A percentile compares a stretch with the other conserved stretches of the same genome.
phyloP scores from a whole-genome alignment of 257 asterid species.

The Rauvolfia tetraphylla region DNA sequence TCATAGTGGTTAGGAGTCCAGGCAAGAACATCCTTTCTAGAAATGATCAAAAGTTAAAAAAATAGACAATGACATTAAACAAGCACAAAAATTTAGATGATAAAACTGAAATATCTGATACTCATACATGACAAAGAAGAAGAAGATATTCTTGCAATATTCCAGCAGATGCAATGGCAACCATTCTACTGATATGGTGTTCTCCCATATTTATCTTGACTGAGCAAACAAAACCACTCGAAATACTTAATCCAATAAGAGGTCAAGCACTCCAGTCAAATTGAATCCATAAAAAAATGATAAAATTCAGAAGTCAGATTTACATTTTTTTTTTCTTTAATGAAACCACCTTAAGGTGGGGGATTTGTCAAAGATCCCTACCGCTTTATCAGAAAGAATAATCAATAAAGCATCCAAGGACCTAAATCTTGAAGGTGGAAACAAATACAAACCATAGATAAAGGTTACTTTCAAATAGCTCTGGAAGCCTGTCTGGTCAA shows the following conservation, averaged over 20 bases:
- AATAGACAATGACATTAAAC: not conserved
- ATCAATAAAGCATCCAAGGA: too few relatives aligned
- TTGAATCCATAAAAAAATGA: not conserved
- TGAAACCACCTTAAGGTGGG: too few relatives aligned
- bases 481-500: too few relatives aligned
- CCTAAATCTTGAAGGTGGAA: too few relatives aligned
- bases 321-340: too few relatives aligned
- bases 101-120: not conserved
- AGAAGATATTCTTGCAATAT: not conserved
- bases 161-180: not conserved
- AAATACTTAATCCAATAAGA: not conserved
- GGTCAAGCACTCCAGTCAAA: not conserved
- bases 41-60: not conserved
- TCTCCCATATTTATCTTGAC: not conserved
- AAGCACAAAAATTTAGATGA: not conserved
- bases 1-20: not conserved
- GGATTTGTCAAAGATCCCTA: too few relatives aligned
- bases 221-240: not conserved
- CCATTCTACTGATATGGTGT: not conserved
- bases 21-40: not conserved
- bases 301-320: too few relatives aligned
- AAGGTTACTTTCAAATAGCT: too few relatives aligned
- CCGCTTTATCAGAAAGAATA: too few relatives aligned
- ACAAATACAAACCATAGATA: too few relatives aligned
- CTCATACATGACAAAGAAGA: not conserved